A percentile compares a stretch with the other conserved stretches of the same genome.
Evolutionary conservation across 1,284 basidiomycete species (phyloP).

Genomic region (Testicularia cyperi): DNA sequence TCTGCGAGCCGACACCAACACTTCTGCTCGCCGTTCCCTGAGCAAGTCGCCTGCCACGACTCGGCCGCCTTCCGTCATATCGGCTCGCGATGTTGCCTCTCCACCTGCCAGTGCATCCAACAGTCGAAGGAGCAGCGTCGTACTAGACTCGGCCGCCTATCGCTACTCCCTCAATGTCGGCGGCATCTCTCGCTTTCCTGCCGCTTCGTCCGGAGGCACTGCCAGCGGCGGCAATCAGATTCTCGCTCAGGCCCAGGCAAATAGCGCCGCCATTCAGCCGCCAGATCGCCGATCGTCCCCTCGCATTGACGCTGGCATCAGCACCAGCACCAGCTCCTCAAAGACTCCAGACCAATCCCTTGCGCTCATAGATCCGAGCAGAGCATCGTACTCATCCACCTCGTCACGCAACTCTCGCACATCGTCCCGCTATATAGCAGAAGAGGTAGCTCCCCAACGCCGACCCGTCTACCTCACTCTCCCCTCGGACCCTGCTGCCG

Average conservation of each 20-base stretch:
- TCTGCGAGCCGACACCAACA: too few species aligned
- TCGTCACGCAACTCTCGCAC: constrained; percentile 8
- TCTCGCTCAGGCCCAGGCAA: background rate
- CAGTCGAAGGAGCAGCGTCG: constrained; percentile 14
- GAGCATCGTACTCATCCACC: constrained; percentile 3
- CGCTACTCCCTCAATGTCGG: constrained; percentile 20
- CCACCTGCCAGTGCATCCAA: constrained; percentile 4
- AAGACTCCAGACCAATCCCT: background rate
- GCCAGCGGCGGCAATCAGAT: constrained; percentile 14
- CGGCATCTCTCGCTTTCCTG: constrained; percentile 9
- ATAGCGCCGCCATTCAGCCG: background rate
- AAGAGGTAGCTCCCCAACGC: constrained; percentile 22
- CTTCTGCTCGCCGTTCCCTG: background rate
- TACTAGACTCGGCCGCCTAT: constrained; percentile 10
- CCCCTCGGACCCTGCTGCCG: constrained; percentile 12
- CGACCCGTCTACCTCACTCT: constrained; percentile 17
- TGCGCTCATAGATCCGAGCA: constrained; percentile 10
- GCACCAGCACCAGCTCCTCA: background rate
- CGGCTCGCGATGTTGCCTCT: background rate
- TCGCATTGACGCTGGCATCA: background rate
- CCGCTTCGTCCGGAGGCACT: background rate
- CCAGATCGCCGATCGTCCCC: background rate
- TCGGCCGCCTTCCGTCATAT: background rate
- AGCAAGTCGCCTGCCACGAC: background rate
- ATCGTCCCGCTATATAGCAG: constrained; percentile 14